These are phyloP conservation scores for Byssoonygena ceratinophila DNA, from an alignment of 2,329 filamentous ascomycete species.

Conservation along the genomic window DNA sequence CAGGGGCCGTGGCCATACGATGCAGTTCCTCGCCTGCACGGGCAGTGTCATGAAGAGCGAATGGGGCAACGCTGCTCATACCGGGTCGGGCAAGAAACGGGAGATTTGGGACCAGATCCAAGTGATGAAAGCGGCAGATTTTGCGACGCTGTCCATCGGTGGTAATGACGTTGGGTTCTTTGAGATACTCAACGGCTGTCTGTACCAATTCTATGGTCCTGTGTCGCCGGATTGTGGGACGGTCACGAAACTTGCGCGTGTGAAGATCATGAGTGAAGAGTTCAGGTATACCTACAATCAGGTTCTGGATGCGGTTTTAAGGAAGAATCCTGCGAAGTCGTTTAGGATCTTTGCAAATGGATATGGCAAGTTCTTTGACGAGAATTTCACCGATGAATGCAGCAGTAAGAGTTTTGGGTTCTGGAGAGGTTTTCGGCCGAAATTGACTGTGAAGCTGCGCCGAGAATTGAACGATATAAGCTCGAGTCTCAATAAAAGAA, in stretches of 20 bases:
- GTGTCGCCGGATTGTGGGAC: constrained; percentile 12
- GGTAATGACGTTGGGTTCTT: constrained; percentile 22
- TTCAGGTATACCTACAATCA: constrained; percentile 18
- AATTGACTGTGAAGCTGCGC: constrained; percentile 20
- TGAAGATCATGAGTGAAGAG: constrained; percentile 13
- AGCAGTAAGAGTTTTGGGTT: constrained; percentile 13
- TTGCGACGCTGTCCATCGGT: constrained; percentile 22
- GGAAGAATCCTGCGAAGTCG: constrained; percentile 20
- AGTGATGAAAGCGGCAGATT: constrained; percentile 13
- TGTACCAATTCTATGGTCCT: constrained; percentile 21
- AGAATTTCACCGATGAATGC: constrained; percentile 18
- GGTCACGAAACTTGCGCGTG: neutral
- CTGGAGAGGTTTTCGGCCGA: constrained; percentile 12
- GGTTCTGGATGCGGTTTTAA: constrained; percentile 18
- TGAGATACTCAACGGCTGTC: constrained; percentile 22
- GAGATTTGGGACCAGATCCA: constrained; percentile 12
- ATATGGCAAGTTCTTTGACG: constrained; percentile 21
- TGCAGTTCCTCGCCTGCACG: constrained; percentile 22
- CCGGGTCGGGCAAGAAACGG: constrained; percentile 3
- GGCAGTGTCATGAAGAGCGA: constrained; percentile 19
- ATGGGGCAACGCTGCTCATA: constrained; percentile 15
- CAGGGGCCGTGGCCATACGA: constrained; percentile 12
- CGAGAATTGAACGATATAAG: constrained; percentile 20
- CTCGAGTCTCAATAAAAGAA: constrained; percentile 20
- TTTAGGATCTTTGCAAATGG: constrained; percentile 20